Percentiles rank a stretch among this genome's conserved stretches.
phyloP scores from a whole-genome alignment of 2,329 filamentous ascomycete genomes.

The Exophiala bonariae region DNA sequence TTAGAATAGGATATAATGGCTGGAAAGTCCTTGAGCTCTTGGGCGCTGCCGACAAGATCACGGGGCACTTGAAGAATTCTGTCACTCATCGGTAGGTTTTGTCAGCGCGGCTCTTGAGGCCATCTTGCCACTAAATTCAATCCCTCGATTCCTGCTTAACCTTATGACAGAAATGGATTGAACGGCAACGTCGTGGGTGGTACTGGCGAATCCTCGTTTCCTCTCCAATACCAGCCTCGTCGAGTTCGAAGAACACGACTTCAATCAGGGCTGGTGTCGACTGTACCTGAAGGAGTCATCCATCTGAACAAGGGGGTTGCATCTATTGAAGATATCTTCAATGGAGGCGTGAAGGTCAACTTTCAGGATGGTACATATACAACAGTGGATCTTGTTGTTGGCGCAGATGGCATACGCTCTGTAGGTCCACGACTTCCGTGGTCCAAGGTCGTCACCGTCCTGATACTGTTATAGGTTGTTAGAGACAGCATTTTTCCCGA shows the following conservation, averaged over 20 bases:
- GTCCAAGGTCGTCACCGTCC: background rate
- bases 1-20: slow-evolving; percentile 47
- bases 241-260: slow-evolving; percentile 40
- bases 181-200: slow-evolving; percentile 31
- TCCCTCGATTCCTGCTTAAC: too few species aligned
- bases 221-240: slow-evolving; percentile 26
- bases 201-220: slow-evolving; percentile 14
- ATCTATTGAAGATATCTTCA: slow-evolving; percentile 38
- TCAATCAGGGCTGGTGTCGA: slow-evolving; percentile 50
- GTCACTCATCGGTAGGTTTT: slow-evolving; percentile 33
- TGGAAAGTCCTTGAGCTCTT: slow-evolving; percentile 51
- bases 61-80: slow-evolving; percentile 35
- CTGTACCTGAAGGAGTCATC: slow-evolving; percentile 46
- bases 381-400: slow-evolving; percentile 31
- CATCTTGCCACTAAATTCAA: too few species aligned
- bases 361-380: slow-evolving; percentile 49
- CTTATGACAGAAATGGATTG: slow-evolving; percentile 33
- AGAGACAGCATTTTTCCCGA: slow-evolving; percentile 43
- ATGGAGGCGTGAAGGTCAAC: slow-evolving; percentile 39
- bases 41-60: slow-evolving; percentile 42
- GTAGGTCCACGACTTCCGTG: slow-evolving; percentile 1
- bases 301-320: slow-evolving; percentile 47
- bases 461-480: slow-evolving; percentile 37
- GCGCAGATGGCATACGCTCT: slow-evolving; percentile 34
- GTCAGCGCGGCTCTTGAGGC: background rate